Evolutionary conservation across 1,284 basidiomycete species (phyloP), one percentile per base, ranked within the genome.

Genomic region (Naganishia sp.): DNA sequence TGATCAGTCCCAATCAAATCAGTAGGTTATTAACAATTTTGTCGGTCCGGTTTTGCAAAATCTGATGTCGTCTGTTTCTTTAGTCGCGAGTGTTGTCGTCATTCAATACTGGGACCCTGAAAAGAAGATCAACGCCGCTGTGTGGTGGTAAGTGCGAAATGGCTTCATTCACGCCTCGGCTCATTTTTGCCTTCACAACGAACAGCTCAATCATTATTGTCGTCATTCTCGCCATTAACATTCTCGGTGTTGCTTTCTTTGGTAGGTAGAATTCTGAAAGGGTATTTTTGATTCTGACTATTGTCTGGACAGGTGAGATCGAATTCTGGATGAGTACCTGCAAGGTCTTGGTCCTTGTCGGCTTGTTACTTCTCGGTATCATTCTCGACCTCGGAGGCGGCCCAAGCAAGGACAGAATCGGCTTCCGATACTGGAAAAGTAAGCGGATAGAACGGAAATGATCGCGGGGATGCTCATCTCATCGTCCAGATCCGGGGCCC

Each of bases 341-440:
- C 74, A 88, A 88, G 73, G 84, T 86, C 43, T 72, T 85, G 50
- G 81, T 86, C 1, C 81, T 86, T 18, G 78, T 84, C 65, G 86
- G 87, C 28, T 77, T 88, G 10, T 84, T 88, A 71, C 73, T 83
- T 23, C 84, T 88, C 70, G 86, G 65, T 57, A 72, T 79, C 55
- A 75, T 80, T 68, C 84, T 86, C 64, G 87, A 88, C 81, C 84
- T 88, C 31, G 87, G 88, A 55, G 87, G 86, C 68, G 87, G 86
- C 55, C 86, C 87, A 1, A 78, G 82, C n/a, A 83, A 83, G 59
- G 86, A 88, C 66, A 81, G 81, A 3, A 84, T 87, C 72, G 84
- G 87, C 28, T 81, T 81, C 74, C 78, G 84, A 7, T 82, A 85
- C 75, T 88, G 86, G 85, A 75, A 82, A 55, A 71, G 81, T 61